phyloP scores from a whole-genome alignment of 23 red algal species.

The Gracilaria vermiculophylla region DNA sequence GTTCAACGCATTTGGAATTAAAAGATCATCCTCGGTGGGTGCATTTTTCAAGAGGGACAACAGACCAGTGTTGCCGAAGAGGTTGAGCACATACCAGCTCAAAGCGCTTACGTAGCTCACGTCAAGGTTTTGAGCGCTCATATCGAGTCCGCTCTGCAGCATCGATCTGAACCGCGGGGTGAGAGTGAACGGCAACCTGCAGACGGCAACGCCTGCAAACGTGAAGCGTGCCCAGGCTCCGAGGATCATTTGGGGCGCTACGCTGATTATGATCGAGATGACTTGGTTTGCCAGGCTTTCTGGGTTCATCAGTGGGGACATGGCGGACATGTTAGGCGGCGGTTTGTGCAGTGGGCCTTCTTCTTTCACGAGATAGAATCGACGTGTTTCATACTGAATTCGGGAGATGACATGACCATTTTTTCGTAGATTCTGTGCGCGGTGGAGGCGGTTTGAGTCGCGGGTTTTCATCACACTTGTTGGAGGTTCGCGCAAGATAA shows the following conservation, averaged over 20 bases:
- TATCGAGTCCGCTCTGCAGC: constrained; percentile 76
- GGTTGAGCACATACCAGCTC: constrained; percentile 82
- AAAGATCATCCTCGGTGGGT: neutral
- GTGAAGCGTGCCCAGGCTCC: constrained; percentile 64
- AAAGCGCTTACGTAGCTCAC: constrained; percentile 78
- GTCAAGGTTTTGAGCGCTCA: constrained; percentile 52
- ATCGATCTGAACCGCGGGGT: constrained; percentile 70
- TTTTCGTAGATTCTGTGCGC: neutral
- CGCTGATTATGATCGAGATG: constrained; percentile 14
- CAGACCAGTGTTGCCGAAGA: constrained; percentile 68
- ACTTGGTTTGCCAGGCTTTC: constrained; percentile 65
- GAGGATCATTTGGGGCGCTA: constrained; percentile 43
- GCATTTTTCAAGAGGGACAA: constrained; percentile 19
- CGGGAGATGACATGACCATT: neutral
- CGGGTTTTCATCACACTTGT: constrained; percentile 4
- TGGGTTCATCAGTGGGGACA: constrained; percentile 73
- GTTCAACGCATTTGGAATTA: constrained; percentile 33
- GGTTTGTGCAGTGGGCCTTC: constrained; percentile 30
- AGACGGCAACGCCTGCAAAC: constrained; percentile 66
- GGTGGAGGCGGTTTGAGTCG: constrained; percentile 27
- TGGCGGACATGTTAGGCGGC: neutral
- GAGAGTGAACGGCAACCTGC: constrained; percentile 68
- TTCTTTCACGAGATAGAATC: constrained; percentile 3
- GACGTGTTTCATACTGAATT: constrained; percentile 52
- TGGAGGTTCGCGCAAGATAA: constrained; percentile 34